Evolutionary conservation across 148 eudicot genomes (phyloP), one percentile per base, ranked within the genome.

Genomic region (Euryodendron excelsum): DNA sequence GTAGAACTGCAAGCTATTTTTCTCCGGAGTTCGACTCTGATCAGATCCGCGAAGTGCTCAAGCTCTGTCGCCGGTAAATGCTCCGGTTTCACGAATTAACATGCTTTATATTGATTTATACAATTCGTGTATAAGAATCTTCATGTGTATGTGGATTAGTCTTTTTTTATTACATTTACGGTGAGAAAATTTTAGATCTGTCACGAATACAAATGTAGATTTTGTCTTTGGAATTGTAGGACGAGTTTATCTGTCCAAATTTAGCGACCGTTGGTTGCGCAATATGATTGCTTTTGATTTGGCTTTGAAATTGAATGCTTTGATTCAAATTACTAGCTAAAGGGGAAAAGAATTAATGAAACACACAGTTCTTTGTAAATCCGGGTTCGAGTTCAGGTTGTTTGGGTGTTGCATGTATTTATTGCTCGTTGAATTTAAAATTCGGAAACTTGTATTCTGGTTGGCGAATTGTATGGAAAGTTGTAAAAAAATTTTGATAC

Each of bases 141-240:
- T 69, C 30, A 1, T 4, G 73, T 61, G 14, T 31, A 28, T 72
- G 39, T 27, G 7, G 21, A 11, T 48, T 8, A 28, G 21, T 48
- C 20, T 2, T 52, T 2, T 3, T 20, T 17, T n/a, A n/a, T n/a
- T n/a, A n/a, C n/a, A n/a, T n/a, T n/a, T n/a, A n/a, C n/a, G 7
- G 28, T 30, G 13, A 20, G 30, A 45, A 60, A 75, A 44, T 62
- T 45, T 45, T 64, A 75, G 78, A 75, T 75, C 78, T 62, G 44
- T 45, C 41, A 21, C 4, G 56, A 25, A 20, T 28, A 3, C 53
- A 10, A 15, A 13, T 56, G 44, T 0, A 15, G 77, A 60, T 74
- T 59, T 58, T 2, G 48, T n/a, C 33, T 65, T 65, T 23, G 1
- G 69, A 37, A 44, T 23, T 68, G 12, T 27, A 68, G 73, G 34